Conservation (phyloP, 495 filamentous ascomycete species). For the Acidomyces sp. region DNA sequence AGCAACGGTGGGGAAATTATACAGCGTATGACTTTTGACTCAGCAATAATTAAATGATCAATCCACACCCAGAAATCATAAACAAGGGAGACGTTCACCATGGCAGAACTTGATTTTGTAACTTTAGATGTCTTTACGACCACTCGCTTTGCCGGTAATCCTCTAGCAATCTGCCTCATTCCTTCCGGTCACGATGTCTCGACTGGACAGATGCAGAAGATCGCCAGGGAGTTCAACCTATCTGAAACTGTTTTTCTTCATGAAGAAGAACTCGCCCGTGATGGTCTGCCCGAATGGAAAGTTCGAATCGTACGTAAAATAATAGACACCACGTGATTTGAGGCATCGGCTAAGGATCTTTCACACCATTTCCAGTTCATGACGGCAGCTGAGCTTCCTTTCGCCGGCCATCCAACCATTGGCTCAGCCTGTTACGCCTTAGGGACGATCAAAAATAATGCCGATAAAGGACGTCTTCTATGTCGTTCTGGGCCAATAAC, state of each 20-base stretch:
- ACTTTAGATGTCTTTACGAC: conserved; percentile 60
- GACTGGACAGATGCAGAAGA: conserved; percentile 46
- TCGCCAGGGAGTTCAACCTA: conserved; percentile 71
- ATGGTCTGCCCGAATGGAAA: conserved; percentile 21
- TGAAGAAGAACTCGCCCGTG: conserved; percentile 18
- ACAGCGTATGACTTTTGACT: too few species aligned
- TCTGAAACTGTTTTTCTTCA: conserved; percentile 76
- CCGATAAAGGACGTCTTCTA: conserved; percentile 18
- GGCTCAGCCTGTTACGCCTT: conserved; percentile 47
- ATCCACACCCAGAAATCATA: too few species aligned
- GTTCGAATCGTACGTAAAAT: too few species aligned
- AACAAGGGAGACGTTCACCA: too few species aligned
- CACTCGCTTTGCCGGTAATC: conserved; percentile 47
- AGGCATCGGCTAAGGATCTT: too few species aligned
- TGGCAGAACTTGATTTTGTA: conserved; percentile 27
- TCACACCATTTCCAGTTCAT: too few species aligned
- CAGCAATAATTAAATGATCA: too few species aligned
- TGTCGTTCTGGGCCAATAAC: conserved; percentile 53
- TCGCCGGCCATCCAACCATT: conserved; percentile 69
- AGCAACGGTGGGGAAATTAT: too few species aligned
- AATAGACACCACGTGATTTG: too few species aligned
- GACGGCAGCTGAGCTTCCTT: conserved; percentile 46
- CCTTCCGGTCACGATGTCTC: conserved; percentile 29
- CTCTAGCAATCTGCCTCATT: conserved; percentile 49
- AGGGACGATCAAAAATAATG: conserved; percentile 7